Evolutionary conservation across 352 stramenopile genomes (phyloP).

Genomic region (Phytophthora citrophthora): DNA sequence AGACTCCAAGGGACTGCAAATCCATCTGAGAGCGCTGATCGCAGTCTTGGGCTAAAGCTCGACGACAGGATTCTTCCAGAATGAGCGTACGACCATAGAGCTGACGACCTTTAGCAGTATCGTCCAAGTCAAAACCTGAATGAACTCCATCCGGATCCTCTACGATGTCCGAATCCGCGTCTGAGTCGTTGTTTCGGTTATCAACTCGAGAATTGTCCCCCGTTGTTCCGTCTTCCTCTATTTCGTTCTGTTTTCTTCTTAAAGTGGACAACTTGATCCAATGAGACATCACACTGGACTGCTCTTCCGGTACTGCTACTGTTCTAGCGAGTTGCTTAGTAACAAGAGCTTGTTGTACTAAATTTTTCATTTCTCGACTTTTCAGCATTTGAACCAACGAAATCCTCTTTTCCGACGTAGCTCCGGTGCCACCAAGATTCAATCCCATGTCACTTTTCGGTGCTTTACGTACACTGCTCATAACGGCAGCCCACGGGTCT

Average conservation of each 20-base stretch:
- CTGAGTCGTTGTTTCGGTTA: conserved; percentile 12
- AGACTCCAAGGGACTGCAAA: conserved; percentile 66
- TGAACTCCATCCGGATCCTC: conserved; percentile 43
- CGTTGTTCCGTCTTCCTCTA: conserved; percentile 15
- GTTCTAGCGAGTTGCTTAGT: conserved; percentile 17
- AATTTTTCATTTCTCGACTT: conserved; percentile 62
- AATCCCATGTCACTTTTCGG: not conserved
- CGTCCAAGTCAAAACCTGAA: conserved; percentile 53
- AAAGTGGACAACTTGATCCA: conserved; percentile 59
- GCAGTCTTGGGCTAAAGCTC: conserved; percentile 51
- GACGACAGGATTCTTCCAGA: conserved; percentile 72
- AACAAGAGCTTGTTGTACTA: conserved; percentile 60
- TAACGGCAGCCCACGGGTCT: conserved; percentile 43
- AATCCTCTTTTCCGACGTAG: conserved; percentile 26
- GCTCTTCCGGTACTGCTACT: conserved; percentile 18
- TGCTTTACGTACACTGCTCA: conserved; percentile 30
- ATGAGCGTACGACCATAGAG: conserved; percentile 70
- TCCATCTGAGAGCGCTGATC: conserved; percentile 67
- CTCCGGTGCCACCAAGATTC: not conserved
- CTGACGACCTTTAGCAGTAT: conserved; percentile 28
- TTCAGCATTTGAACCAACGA: conserved; percentile 61
- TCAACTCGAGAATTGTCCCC: not conserved
- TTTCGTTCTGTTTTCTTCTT: conserved; percentile 32
- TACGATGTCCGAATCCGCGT: conserved; percentile 21
- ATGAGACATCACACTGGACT: conserved; percentile 66